Evolutionary conservation across 176 grass and related monocot species (phyloP), one percentile per base, ranked within the genome.

Genomic region (Microstegium vimineum): DNA sequence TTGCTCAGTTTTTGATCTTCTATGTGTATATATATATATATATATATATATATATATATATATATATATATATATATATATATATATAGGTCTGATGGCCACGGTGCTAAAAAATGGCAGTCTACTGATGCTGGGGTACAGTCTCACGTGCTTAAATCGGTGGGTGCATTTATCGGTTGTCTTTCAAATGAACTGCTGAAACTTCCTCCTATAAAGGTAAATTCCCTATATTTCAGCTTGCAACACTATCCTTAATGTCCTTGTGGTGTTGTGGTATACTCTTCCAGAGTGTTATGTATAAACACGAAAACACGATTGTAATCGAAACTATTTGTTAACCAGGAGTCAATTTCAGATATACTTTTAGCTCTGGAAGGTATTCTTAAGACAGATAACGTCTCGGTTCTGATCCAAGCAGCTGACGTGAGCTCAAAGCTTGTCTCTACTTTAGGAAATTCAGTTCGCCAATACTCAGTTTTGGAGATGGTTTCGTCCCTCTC

Each of bases 201-300:
- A 20, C 87, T 87, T 80, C 69, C 89, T 87, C 84, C 76, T 82
- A 72, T 89, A 73, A 91, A 91, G 92, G 92, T 94, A 66, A 52
- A 52, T 8, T 26, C 10, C 30, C 14, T 25, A 3, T 47, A 3
- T 13, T 80, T 66, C 16, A 1, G 17, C 31, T 65, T 30, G 4
- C 2, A 1, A 38, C 37, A 28, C 30, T 36, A 17, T 28, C 26
- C 34, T 62, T 63, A 23, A 8, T 32, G 22, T 42, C 1, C 36
- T n/a, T n/a, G n/a, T n/a, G 38, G 1, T 10, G 9, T 31, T 40
- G 36, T 79, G 30, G 11, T 52, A 10, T 52, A 27, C 37, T 52
- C 6, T 25, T 18, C n/a, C 13, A 61, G 22, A 38, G 8, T 25
- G 37, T 5, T 52, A n/a, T 10, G 23, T 13, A 28, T 60, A 46